These are phyloP conservation scores for Colletotrichum phormii DNA, from an alignment of 2,329 filamentous ascomycete species.

Conservation along the genomic window DNA sequence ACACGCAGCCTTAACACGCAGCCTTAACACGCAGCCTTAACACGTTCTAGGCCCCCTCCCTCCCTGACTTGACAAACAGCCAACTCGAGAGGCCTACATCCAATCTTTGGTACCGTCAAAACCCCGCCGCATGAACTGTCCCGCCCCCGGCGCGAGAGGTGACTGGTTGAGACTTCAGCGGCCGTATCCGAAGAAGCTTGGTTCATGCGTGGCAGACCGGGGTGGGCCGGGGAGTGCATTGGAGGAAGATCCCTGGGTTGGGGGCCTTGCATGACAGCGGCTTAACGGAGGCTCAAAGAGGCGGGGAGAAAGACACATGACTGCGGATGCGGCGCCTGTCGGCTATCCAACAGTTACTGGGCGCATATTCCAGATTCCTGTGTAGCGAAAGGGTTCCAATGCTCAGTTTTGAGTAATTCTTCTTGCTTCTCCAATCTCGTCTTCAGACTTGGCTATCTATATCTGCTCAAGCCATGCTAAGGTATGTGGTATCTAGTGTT, in stretches of 20 bases:
- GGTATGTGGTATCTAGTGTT: constrained; percentile 28
- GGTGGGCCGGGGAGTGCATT: not conserved
- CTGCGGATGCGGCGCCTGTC: not conserved
- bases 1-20: not conserved
- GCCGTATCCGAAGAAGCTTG: not conserved
- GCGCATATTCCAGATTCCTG: not conserved
- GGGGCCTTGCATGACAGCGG: not conserved
- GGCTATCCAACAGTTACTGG: not conserved
- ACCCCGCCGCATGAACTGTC: not conserved
- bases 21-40: not conserved
- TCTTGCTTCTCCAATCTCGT: not conserved
- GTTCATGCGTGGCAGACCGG: constrained; percentile 1
- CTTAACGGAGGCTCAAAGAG: not conserved
- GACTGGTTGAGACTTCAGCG: not conserved
- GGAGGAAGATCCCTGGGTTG: not conserved
- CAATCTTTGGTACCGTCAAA: not conserved
- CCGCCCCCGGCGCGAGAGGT: not conserved
- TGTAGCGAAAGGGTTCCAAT: too few species aligned
- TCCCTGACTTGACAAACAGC: not conserved
- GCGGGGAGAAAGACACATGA: not conserved
- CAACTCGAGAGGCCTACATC: too few species aligned
- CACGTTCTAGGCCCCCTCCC: not conserved
- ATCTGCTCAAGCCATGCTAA: constrained; percentile 12
- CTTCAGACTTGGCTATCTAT: constrained; percentile 1
- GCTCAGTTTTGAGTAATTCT: not conserved